A percentile compares a stretch with the other conserved stretches of the same genome.
phyloP scores from a whole-genome alignment of 495 filamentous ascomycete species.

The Trichoderma orchidacearum region DNA sequence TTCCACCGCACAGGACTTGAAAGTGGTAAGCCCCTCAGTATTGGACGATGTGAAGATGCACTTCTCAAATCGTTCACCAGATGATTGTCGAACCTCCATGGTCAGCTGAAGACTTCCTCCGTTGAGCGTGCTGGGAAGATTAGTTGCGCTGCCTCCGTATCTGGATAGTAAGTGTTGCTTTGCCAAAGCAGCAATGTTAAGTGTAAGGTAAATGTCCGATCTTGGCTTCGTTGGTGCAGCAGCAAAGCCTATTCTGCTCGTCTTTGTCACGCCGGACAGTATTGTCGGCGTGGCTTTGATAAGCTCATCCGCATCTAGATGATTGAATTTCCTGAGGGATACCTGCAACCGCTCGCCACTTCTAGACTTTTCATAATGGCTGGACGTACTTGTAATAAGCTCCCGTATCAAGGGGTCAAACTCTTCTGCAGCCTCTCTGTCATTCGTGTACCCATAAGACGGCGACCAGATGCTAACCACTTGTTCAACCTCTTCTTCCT shows the following conservation, averaged over 20 bases:
- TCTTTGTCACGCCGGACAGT: conserved; percentile 65
- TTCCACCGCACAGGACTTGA: conserved; percentile 72
- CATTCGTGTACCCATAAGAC: conserved; percentile 25
- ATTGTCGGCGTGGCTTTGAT: conserved; percentile 79
- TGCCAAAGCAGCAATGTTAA: conserved; percentile 61
- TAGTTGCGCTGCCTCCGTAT: conserved; percentile 59
- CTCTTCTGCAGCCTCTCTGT: conserved; percentile 43
- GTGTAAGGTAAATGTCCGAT: conserved; percentile 87
- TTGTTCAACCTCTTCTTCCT: conserved; percentile 64
- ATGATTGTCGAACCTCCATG: conserved; percentile 66
- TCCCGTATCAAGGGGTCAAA: conserved; percentile 68
- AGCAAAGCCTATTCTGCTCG: conserved; percentile 86
- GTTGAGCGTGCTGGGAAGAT: conserved; percentile 44
- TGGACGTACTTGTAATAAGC: conserved; percentile 56
- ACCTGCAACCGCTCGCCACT: conserved; percentile 62
- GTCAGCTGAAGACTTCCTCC: conserved; percentile 76
- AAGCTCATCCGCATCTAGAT: conserved; percentile 61
- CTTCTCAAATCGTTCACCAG: conserved; percentile 68
- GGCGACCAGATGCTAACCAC: conserved; percentile 65
- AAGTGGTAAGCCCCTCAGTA: conserved; percentile 56
- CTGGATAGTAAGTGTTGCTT: conserved; percentile 68
- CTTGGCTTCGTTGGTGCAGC: conserved; percentile 76
- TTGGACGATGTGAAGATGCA: conserved; percentile 84
- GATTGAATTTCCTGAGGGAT: conserved; percentile 59
- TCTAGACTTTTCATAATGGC: conserved; percentile 57